A percentile compares a stretch with the other conserved stretches of the same genome.
These are phyloP conservation scores for Erigeron canadensis DNA, from an alignment of 129 eudicot species.

Conservation along the genomic window DNA sequence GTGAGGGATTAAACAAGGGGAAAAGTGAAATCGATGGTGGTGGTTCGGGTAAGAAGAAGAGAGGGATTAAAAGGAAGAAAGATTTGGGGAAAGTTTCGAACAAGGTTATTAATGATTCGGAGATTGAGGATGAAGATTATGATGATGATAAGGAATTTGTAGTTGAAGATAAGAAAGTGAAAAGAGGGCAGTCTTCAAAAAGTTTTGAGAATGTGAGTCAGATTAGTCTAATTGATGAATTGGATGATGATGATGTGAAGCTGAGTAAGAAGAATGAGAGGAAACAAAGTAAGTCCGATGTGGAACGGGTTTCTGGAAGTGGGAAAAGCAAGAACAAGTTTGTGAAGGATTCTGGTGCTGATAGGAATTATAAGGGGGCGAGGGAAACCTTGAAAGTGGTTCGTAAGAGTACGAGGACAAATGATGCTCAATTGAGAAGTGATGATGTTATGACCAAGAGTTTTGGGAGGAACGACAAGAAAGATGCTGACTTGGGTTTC, in stretches of 20 bases:
- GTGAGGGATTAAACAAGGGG: conserved; percentile 20
- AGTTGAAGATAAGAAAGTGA: neutral
- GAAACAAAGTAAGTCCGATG: neutral
- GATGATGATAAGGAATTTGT: conserved; percentile 3
- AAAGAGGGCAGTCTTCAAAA: neutral
- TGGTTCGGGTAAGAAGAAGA: neutral
- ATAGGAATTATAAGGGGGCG: neutral
- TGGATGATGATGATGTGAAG: conserved; percentile 20
- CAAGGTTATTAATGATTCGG: neutral
- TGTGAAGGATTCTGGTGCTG: neutral
- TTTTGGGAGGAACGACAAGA: conserved; percentile 1
- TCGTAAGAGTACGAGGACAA: neutral
- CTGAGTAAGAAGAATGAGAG: conserved; percentile 4
- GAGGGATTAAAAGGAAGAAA: neutral
- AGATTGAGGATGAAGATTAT: conserved; percentile 3
- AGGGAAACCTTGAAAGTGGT: neutral
- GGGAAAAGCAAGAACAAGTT: neutral
- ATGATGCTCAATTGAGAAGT: neutral
- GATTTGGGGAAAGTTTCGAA: neutral
- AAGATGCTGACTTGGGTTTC: neutral
- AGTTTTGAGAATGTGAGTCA: conserved; percentile 6
- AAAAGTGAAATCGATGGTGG: conserved; percentile 12
- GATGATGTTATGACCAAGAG: conserved; percentile 25
- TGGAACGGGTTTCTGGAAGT: neutral
- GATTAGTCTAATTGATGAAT: conserved; percentile 5